A percentile compares a stretch with the other conserved stretches of the same genome.
These are phyloP conservation scores for Ziziphus jujuba DNA, from an alignment of 306 rosid genomes.

Conservation along the genomic window DNA sequence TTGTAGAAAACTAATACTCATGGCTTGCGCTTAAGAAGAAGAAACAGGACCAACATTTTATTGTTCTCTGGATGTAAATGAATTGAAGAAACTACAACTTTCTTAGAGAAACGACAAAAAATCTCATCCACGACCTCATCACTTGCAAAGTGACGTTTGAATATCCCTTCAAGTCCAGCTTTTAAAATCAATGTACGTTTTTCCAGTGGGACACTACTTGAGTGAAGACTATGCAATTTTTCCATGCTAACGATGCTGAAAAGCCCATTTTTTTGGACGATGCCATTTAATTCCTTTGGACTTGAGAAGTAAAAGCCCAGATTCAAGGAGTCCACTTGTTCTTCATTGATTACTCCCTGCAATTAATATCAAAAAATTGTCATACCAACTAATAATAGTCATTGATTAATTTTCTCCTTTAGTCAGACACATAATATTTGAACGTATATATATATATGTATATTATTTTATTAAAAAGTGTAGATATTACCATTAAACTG, in stretches of 20 bases:
- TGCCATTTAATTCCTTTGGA: background rate
- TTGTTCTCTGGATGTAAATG: background rate
- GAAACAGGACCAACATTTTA: background rate
- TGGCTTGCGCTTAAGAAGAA: conserved; percentile 16
- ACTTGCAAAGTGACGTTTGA: conserved; percentile 9
- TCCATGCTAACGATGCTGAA: conserved; percentile 8
- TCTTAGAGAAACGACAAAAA: conserved; percentile 5
- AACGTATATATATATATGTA: too few relatives aligned
- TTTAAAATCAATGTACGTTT: background rate
- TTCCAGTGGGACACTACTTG: background rate
- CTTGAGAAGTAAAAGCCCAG: conserved; percentile 10
- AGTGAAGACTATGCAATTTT: background rate
- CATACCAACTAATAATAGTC: background rate
- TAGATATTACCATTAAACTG: too few relatives aligned
- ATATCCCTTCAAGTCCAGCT: conserved; percentile 12
- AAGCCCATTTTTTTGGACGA: background rate
- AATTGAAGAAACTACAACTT: background rate
- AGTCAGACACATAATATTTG: background rate
- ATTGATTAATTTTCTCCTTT: background rate
- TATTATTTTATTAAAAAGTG: too few relatives aligned
- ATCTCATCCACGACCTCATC: background rate
- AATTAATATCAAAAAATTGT: background rate
- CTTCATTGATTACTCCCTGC: conserved; percentile 14
- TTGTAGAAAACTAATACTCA: too few relatives aligned
- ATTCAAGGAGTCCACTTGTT: conserved; percentile 4